Evolutionary conservation across 768 basidiomycete genomes (phyloP).

Genomic region (Russula vinacea): DNA sequence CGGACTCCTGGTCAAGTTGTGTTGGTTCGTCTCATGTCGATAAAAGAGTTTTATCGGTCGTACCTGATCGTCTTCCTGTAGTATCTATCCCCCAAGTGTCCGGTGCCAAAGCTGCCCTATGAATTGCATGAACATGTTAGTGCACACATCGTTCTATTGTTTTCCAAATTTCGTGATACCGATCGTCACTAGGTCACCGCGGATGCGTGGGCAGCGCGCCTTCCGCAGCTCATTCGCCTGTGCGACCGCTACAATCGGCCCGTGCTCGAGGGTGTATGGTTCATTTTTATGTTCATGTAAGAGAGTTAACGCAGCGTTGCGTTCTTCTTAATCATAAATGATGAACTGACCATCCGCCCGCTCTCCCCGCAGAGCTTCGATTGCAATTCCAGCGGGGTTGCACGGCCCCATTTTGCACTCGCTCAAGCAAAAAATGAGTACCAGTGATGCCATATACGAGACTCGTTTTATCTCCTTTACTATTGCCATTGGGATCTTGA

Average conservation of each 20-base stretch:
- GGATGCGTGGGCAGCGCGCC: constrained; percentile 45
- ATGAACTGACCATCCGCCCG: neutral
- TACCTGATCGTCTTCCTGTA: neutral
- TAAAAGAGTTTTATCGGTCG: too few relatives aligned
- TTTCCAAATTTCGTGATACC: neutral
- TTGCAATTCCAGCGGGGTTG: constrained; percentile 42
- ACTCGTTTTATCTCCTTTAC: constrained; percentile 41
- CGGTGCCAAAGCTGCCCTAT: constrained; percentile 15
- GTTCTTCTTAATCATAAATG: neutral
- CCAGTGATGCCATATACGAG: constrained; percentile 31
- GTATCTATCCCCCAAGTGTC: constrained; percentile 8
- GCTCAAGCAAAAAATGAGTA: constrained; percentile 27
- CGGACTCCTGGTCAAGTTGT: constrained; percentile 17
- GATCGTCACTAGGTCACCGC: constrained; percentile 38
- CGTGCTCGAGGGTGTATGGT: constrained; percentile 45
- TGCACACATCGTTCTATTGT: neutral
- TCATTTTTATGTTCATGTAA: constrained; percentile 42
- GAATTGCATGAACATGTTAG: constrained; percentile 17
- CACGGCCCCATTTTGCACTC: constrained; percentile 38
- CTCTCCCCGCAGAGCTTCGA: constrained; percentile 37
- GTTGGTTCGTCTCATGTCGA: constrained; percentile 19
- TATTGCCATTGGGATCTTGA: constrained; percentile 39
- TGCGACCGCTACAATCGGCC: constrained; percentile 45
- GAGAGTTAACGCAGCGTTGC: constrained; percentile 18
- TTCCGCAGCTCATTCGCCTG: constrained; percentile 39